Evolutionary conservation across 2,329 filamentous ascomycete genomes (phyloP), one percentile per base, ranked within the genome.

Genomic region (Fusarium dlaminii): DNA sequence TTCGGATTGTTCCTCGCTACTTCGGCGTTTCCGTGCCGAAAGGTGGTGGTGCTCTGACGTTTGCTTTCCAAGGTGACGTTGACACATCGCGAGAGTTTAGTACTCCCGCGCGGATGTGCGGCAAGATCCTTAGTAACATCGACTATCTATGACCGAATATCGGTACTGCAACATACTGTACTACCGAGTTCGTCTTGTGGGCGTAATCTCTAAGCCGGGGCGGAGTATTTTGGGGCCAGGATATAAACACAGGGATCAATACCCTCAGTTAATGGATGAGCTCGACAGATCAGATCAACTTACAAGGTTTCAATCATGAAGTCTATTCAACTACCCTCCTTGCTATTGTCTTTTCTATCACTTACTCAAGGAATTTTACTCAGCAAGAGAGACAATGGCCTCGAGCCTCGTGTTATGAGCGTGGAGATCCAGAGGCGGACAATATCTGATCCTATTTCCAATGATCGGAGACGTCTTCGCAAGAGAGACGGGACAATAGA

Each of bases 351-450:
- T 37, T 51, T 82, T 24, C 67, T 80, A 52, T 65, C 79, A 42
- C 60, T 71, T 14, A 68, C 80, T 5, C 77, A 70, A 4, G 74
- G 83, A 42, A 73, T 80, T 40, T 67, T 74, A 27, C 54, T 84
- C 30, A 76, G 72, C 18, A 78, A 79, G 62, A 78, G 77, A 40
- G 69, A 80, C 32, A 72, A 82, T 68, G 81, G 74, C 14, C 20
- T 63, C 24, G 68, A 78, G 27, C 83, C 85, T 5, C 85, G 82
- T 45, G 86, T 90, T 10, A 79, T 90, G 56, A 80, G 80, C 56
- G 75, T 90, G 65, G 76, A 84, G 45, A 84, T 86, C 9, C 81
- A 87, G 42, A 78, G 82, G 24, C 74, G 75, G 37, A 58, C 62
- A 22, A 73, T 86, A 45, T 57, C 76, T 46, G 81, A 88, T 63